Evolutionary conservation across 2,329 filamentous ascomycete species (phyloP).

Genomic region (Colletotrichum lindemuthianum): DNA sequence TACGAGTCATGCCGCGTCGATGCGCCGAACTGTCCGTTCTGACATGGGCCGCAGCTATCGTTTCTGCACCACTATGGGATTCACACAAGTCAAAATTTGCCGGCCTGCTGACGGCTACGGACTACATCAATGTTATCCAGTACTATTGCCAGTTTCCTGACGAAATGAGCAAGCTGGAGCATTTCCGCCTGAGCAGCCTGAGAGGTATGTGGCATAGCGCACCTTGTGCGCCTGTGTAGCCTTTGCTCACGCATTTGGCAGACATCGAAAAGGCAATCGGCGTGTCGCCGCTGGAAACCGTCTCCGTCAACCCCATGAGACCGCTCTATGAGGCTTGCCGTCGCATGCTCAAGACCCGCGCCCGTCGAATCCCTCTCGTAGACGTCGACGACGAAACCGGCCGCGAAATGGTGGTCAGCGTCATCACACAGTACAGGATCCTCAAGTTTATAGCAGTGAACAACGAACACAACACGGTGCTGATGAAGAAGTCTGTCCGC

Average conservation of each 20-base stretch:
- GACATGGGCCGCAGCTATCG: conserved; percentile 74
- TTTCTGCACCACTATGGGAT: conserved; percentile 97
- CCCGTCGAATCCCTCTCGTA: conserved; percentile 91
- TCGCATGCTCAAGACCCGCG: conserved; percentile 92
- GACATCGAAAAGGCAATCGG: conserved; percentile 96
- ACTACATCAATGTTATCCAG: conserved; percentile 98
- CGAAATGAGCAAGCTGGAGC: conserved; percentile 87
- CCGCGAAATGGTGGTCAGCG: conserved; percentile 91
- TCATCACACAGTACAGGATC: conserved; percentile 98
- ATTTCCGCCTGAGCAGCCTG: conserved; percentile 91
- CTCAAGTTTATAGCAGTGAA: conserved; percentile 99
- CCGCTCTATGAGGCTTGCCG: conserved; percentile 96
- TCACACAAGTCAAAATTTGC: conserved; percentile 93
- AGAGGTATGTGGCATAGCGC: conserved; percentile 69
- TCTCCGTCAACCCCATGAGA: conserved; percentile 91
- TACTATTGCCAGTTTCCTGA: conserved; percentile 99
- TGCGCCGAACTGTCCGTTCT: conserved; percentile 32
- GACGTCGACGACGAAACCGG: conserved; percentile 95
- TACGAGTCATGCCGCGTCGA: conserved; percentile 50
- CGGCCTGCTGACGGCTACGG: conserved; percentile 91
- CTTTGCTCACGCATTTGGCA: conserved; percentile 49
- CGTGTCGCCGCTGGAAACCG: conserved; percentile 89
- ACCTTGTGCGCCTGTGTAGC: background rate
- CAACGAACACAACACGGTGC: conserved; percentile 82
- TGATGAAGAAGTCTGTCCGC: conserved; percentile 85